phyloP scores from a whole-genome alignment of 2,329 filamentous ascomycete genomes.

The Trichoderma atroviride region DNA sequence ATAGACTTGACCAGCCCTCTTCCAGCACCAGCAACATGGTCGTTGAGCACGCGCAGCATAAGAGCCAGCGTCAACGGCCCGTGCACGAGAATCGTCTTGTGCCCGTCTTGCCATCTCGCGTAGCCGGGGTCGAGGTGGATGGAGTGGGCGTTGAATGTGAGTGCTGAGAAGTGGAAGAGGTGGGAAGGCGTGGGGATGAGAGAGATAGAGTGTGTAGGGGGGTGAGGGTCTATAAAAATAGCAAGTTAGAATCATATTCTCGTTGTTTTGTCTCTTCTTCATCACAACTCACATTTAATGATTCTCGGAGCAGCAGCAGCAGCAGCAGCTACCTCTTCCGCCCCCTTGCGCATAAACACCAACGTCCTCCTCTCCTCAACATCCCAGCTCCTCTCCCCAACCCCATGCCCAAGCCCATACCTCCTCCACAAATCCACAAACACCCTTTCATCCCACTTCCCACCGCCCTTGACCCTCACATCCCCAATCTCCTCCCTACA shows the following conservation, averaged over 20 bases:
- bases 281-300: constrained; percentile 36
- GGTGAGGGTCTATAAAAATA: constrained; percentile 37
- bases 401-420: constrained; percentile 43
- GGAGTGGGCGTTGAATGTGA: constrained; percentile 88
- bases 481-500: constrained; percentile 52
- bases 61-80: constrained; percentile 80
- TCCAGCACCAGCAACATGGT: constrained; percentile 29
- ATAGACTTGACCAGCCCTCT: constrained; percentile 47
- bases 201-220: constrained; percentile 47
- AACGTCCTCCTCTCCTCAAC: constrained; percentile 54
- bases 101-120: constrained; percentile 70
- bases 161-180: constrained; percentile 86
- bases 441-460: constrained; percentile 50
- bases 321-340: constrained; percentile 23
- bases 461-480: constrained; percentile 40
- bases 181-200: constrained; percentile 70
- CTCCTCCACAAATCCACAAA: constrained; percentile 55
- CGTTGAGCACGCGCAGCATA: constrained; percentile 66
- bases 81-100: constrained; percentile 77
- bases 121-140: constrained; percentile 84
- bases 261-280: background rate
- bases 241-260: background rate
- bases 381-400: constrained; percentile 32
- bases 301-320: constrained; percentile 28
- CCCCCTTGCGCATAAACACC: constrained; percentile 53